These are phyloP conservation scores for Cymbopogon citratus DNA, from an alignment of 176 grass and related monocot species.

Conservation along the genomic window DNA sequence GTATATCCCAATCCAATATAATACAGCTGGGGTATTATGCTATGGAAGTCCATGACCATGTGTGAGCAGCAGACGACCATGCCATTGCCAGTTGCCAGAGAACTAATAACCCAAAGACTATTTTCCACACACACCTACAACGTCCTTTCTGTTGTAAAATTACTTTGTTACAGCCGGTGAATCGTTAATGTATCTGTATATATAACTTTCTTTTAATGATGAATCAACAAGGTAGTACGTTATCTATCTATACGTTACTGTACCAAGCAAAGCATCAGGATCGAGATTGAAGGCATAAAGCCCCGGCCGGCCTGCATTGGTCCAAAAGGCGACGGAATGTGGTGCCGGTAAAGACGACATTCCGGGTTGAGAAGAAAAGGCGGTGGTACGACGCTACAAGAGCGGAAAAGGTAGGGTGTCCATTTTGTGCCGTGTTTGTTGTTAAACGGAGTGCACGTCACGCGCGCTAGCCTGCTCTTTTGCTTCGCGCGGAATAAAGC, in stretches of 20 bases:
- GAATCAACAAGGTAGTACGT: neutral
- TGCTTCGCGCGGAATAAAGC: constrained; percentile 16
- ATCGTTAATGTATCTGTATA: neutral
- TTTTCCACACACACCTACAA: neutral
- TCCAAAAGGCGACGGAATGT: constrained; percentile 29
- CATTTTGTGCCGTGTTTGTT: constrained; percentile 16
- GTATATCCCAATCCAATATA: neutral
- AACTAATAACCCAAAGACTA: neutral
- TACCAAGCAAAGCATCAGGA: neutral
- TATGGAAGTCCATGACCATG: neutral
- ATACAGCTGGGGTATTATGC: neutral
- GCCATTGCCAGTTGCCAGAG: neutral
- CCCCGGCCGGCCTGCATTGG: neutral
- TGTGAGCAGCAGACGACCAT: neutral
- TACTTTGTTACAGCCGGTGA: neutral
- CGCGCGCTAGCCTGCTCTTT: constrained; percentile 7
- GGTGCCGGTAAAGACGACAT: constrained; percentile 16
- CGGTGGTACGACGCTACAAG: neutral
- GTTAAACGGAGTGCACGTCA: constrained; percentile 43
- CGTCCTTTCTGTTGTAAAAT: neutral
- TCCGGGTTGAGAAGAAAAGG: constrained; percentile 17
- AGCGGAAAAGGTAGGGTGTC: neutral
- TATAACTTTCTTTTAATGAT: neutral
- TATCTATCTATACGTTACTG: too few relatives aligned
- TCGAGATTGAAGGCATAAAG: neutral